phyloP scores from a whole-genome alignment of 345 rosid genomes.

The Eucalyptus marginata region DNA sequence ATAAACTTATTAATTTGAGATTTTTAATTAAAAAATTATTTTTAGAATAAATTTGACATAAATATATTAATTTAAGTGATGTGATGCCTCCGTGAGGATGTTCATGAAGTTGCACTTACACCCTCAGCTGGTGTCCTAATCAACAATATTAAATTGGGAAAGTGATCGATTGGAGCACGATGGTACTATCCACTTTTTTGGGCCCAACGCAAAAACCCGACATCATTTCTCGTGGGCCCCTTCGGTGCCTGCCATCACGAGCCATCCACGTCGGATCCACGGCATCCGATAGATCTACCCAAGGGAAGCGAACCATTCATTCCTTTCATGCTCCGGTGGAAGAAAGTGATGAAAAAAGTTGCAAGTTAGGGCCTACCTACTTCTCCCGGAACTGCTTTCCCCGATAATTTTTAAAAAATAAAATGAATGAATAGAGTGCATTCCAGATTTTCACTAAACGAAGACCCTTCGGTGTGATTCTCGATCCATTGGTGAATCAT shows the following conservation, averaged over 20 bases:
- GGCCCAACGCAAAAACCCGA: background rate
- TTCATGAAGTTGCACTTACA: background rate
- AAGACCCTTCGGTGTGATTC: background rate
- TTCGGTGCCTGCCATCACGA: background rate
- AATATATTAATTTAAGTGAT: background rate
- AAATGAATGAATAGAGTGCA: background rate
- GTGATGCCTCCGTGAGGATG: background rate
- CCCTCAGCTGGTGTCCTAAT: background rate
- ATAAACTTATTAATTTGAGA: rapidly evolving
- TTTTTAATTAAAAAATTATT: no score
- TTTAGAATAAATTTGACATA: no score
- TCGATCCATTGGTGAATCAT: background rate
- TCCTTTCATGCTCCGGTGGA: background rate
- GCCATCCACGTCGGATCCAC: background rate
- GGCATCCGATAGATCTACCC: background rate
- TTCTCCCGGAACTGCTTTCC: background rate
- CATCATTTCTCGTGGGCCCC: background rate
- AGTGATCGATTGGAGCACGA: background rate
- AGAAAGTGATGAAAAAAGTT: background rate
- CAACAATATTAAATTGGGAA: background rate
- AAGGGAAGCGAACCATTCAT: no score
- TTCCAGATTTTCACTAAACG: background rate
- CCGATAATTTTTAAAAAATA: rapidly evolving
- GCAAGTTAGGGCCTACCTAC: background rate
- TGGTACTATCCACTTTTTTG: background rate